These are phyloP conservation scores for Fagopyrum tataricum DNA, from an alignment of 148 eudicot genomes.

Conservation along the genomic window DNA sequence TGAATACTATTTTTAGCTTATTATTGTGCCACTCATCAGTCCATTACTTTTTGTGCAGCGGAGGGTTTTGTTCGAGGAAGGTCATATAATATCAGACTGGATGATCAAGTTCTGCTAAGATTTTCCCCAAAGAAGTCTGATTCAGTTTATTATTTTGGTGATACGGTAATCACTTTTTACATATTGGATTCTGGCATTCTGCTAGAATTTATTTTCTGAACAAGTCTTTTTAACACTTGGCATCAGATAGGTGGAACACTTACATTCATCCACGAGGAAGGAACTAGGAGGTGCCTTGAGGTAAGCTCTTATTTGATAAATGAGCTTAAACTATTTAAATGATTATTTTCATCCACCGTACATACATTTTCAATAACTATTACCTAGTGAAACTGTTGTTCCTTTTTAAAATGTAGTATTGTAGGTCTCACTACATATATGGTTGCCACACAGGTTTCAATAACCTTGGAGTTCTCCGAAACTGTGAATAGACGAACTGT, in stretches of 20 bases:
- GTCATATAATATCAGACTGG: conserved; percentile 92
- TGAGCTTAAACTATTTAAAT: background rate
- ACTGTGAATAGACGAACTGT: conserved; percentile 64
- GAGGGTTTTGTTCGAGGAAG: conserved; percentile 91
- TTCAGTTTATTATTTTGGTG: conserved; percentile 85
- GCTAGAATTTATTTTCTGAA: conserved; percentile 5
- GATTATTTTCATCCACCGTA: background rate
- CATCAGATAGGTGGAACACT: conserved; percentile 95
- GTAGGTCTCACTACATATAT: conserved; percentile 12
- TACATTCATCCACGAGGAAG: conserved; percentile 86
- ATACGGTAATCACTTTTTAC: conserved; percentile 47
- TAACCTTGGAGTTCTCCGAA: conserved; percentile 90
- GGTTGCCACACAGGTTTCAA: conserved; percentile 42
- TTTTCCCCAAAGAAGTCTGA: conserved; percentile 96
- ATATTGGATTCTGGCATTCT: background rate
- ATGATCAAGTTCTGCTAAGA: conserved; percentile 90
- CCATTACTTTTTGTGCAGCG: conserved; percentile 83
- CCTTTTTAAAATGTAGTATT: background rate
- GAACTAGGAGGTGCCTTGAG: conserved; percentile 92
- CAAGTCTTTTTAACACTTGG: conserved; percentile 16
- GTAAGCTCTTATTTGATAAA: conserved; percentile 27
- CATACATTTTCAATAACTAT: too few species aligned
- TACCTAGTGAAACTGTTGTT: background rate
- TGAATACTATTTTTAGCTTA: background rate
- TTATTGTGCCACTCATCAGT: conserved; percentile 11